A percentile compares a stretch with the other conserved stretches of the same genome.
These are phyloP conservation scores for Nepenthes gracilis DNA, from an alignment of 148 eudicot species.

Conservation along the genomic window DNA sequence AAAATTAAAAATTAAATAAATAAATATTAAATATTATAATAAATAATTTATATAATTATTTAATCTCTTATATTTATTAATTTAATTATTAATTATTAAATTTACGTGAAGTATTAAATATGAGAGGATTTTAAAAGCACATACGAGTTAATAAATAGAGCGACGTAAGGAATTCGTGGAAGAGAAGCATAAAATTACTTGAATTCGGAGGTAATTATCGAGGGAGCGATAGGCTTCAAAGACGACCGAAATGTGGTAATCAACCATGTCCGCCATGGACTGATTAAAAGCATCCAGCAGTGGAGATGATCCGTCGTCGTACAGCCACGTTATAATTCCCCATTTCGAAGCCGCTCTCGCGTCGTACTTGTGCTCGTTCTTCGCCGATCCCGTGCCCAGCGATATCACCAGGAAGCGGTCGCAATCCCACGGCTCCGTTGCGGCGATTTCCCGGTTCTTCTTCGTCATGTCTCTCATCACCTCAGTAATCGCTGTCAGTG, in stretches of 20 bases:
- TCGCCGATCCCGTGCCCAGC: slow-evolving; percentile 35
- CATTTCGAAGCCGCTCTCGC: slow-evolving; percentile 37
- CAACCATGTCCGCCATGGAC: slow-evolving; percentile 32
- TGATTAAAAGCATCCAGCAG: slow-evolving; percentile 22
- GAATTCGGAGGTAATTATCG: slow-evolving; percentile 43
- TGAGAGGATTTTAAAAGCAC: too few species aligned
- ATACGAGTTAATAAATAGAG: too few species aligned
- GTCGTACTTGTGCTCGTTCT: slow-evolving; percentile 19
- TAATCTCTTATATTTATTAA: too few species aligned
- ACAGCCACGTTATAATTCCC: slow-evolving; percentile 44
- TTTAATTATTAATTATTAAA: too few species aligned
- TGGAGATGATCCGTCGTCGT: slow-evolving; percentile 23
- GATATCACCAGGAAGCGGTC: slow-evolving; percentile 34
- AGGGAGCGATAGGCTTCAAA: slow-evolving; percentile 34
- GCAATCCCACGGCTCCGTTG: slow-evolving; percentile 22
- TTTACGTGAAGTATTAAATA: too few species aligned
- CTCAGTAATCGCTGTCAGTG: slow-evolving; percentile 17
- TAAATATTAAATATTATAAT: too few species aligned
- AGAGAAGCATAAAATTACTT: slow-evolving; percentile 17
- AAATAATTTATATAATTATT: too few species aligned
- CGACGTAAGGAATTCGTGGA: background rate
- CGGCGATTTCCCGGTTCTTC: slow-evolving; percentile 19
- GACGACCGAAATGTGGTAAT: slow-evolving; percentile 26
- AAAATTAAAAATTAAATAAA: too few species aligned
- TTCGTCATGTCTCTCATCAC: slow-evolving; percentile 12